phyloP scores from a whole-genome alignment of 805 yeast species.

The Maudiozyma serrabonitensis region DNA sequence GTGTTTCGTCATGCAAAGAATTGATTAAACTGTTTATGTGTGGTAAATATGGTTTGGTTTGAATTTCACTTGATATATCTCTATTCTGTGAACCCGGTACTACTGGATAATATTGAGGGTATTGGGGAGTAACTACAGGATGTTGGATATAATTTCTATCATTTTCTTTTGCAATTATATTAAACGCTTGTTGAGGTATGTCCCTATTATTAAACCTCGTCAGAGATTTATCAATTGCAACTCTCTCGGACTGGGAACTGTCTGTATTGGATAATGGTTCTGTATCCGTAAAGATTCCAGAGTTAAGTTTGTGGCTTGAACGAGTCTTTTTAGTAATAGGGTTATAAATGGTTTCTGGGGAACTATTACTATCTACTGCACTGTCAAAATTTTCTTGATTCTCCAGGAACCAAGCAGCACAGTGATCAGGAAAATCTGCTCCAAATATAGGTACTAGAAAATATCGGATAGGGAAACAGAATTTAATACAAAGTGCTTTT shows the following conservation, averaged over 20 bases:
- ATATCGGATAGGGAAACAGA: conserved; percentile 69
- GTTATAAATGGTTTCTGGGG: background rate
- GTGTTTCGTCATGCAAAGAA: background rate
- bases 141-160: background rate
- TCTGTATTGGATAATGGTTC: background rate
- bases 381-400: background rate
- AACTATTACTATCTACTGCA: background rate
- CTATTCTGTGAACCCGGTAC: background rate
- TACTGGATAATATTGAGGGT: background rate
- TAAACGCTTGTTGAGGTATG: background rate
- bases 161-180: background rate
- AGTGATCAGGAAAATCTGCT: conserved; percentile 38
- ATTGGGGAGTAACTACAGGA: background rate
- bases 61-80: background rate
- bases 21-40: background rate
- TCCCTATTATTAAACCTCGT: background rate
- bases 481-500: conserved; percentile 53
- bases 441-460: conserved; percentile 79
- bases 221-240: background rate
- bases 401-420: conserved; percentile 13
- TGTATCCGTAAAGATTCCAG: background rate
- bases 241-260: no score
- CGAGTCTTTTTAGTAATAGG: background rate
- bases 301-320: no score
- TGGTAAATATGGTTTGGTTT: background rate